These are phyloP conservation scores for Hericium coralloides DNA, from an alignment of 768 basidiomycete species.

Conservation along the genomic window DNA sequence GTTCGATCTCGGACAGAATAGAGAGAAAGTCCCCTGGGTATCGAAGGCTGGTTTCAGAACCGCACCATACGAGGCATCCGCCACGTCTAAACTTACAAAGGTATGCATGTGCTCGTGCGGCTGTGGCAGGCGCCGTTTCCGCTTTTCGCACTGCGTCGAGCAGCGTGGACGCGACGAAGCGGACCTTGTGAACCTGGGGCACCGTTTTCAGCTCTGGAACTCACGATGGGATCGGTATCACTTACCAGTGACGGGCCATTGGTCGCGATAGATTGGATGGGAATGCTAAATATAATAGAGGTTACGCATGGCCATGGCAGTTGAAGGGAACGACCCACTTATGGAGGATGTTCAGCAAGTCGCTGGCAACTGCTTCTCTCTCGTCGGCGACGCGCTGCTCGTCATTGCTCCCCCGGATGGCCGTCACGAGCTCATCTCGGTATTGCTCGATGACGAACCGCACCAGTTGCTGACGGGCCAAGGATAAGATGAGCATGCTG, in stretches of 20 bases:
- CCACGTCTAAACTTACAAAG: slow-evolving; percentile 47
- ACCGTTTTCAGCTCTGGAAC: background rate
- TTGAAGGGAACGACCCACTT: slow-evolving; percentile 33
- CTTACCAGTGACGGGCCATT: slow-evolving; percentile 73
- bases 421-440: slow-evolving; percentile 72
- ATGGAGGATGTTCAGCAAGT: slow-evolving; percentile 79
- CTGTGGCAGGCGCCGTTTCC: slow-evolving; percentile 70
- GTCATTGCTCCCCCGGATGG: slow-evolving; percentile 55
- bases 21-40: slow-evolving; percentile 81
- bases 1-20: slow-evolving; percentile 85
- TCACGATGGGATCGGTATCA: background rate
- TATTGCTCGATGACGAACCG: slow-evolving; percentile 92
- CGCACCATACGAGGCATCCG: background rate
- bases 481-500: slow-evolving; percentile 1
- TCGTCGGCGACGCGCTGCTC: slow-evolving; percentile 62
- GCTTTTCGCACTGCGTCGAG: slow-evolving; percentile 78
- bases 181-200: slow-evolving; percentile 77
- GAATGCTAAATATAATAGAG: slow-evolving; percentile 45
- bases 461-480: slow-evolving; percentile 65
- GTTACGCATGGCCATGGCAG: background rate
- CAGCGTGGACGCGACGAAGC: slow-evolving; percentile 86
- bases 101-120: slow-evolving; percentile 80
- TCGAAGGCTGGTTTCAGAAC: background rate
- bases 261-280: slow-evolving; percentile 87
- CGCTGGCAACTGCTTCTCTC: slow-evolving; percentile 78